Evolutionary conservation across 148 eudicot species (phyloP), one percentile per base, ranked within the genome.

Genomic region (Talinum fruticosum): DNA sequence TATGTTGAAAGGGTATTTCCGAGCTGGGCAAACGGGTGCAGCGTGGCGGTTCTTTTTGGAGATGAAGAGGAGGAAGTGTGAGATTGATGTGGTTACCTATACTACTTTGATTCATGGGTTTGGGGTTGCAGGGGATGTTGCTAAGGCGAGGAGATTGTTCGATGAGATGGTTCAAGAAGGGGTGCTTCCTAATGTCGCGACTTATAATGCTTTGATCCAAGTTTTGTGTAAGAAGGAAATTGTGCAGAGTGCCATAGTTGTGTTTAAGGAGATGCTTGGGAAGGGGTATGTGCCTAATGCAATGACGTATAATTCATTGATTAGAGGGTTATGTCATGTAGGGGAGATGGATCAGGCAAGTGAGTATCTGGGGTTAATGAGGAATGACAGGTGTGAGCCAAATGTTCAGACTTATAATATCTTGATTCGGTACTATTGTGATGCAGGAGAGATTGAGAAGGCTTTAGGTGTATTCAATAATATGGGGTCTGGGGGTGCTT

Each of bases 141-240:
- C 77, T 36, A 91, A 75, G 83, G 87, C 99, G 2, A 87, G 82
- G 54, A 87, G 78, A 62, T 87, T 91, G 84, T 96, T 96, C 67
- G 84, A 85, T 82, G 97, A 89, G 76, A 96, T 96, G 97, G 67
- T 87, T 74, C 85, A 68, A 33, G 86, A 84, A 8, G 99, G 99
- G 49, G 87, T 96, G 67, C 87, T 96, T 75, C 99, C 97, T 8
- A 86, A 93, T 8, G 89, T 93, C 61, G 91, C 91, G 0, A 93
- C 97, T 21, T 92, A 91, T 72, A 96, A 90, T 86, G 99, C 97
- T 16, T 83, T 96, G 72, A 93, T 96, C 76, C 99, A 96, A 69
- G 90, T 93, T 70, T 76, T 96, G 82, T 96, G 97, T 71, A 96
- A 90, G 91, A 96, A 96, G 76, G 97, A 93, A 66, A 84, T 73